Evolutionary conservation across 2,329 filamentous ascomycete genomes (phyloP).

Genomic region (Pezicula carpinea): DNA sequence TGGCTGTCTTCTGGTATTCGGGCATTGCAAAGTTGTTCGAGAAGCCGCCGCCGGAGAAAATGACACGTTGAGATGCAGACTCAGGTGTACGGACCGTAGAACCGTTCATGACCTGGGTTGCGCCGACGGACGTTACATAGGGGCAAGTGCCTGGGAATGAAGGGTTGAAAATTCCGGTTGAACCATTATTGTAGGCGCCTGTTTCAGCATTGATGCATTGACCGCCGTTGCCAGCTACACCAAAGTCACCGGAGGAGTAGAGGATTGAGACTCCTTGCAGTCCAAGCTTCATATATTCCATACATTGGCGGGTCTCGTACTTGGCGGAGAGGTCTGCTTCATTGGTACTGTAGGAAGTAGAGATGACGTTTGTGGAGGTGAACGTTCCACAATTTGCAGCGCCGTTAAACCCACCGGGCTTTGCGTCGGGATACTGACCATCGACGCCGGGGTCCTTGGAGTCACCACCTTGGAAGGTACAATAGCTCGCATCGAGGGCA

Average conservation of each 20-base stretch:
- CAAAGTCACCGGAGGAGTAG: slow-evolving; percentile 47
- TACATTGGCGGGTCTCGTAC: slow-evolving; percentile 48
- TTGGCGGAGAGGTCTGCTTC: slow-evolving; percentile 43
- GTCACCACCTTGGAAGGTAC: slow-evolving; percentile 38
- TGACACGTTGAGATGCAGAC: slow-evolving; percentile 47
- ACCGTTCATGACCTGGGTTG: slow-evolving; percentile 40
- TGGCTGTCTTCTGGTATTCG: slow-evolving; percentile 36
- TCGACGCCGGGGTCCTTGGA: slow-evolving; percentile 31
- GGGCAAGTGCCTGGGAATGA: slow-evolving; percentile 42
- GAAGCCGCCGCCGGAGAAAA: slow-evolving; percentile 74
- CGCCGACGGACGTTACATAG: slow-evolving; percentile 48
- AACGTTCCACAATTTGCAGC: slow-evolving; percentile 41
- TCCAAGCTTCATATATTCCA: slow-evolving; percentile 53
- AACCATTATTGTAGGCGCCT: slow-evolving; percentile 27
- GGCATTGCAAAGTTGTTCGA: slow-evolving; percentile 47
- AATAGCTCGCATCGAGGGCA: slow-evolving; percentile 40
- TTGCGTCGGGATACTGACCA: slow-evolving; percentile 30
- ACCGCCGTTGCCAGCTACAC: slow-evolving; percentile 37
- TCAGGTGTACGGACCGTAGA: slow-evolving; percentile 30
- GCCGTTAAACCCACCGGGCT: slow-evolving; percentile 31
- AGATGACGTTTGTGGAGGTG: slow-evolving; percentile 47
- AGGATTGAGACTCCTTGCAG: slow-evolving; percentile 46
- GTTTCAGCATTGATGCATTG: slow-evolving; percentile 32
- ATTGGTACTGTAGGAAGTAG: slow-evolving; percentile 48
- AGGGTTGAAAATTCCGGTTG: slow-evolving; percentile 40